These are phyloP conservation scores for Flaveria brownii DNA, from an alignment of 129 eudicot genomes.

Conservation along the genomic window DNA sequence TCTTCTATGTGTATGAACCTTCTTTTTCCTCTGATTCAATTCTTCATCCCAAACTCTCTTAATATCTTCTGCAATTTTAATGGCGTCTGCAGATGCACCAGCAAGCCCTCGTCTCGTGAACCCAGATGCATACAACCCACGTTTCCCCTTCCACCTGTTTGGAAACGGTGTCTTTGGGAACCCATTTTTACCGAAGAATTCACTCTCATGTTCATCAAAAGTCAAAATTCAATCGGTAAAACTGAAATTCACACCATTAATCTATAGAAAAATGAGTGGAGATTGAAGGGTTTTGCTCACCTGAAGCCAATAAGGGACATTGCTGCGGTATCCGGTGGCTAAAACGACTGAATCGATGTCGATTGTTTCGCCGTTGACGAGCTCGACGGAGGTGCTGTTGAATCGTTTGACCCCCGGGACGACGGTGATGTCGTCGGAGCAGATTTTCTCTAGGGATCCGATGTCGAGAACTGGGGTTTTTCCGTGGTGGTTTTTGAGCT, in stretches of 20 bases:
- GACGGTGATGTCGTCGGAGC: slow-evolving; percentile 61
- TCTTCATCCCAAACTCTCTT: slow-evolving; percentile 73
- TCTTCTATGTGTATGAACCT: slow-evolving; percentile 75
- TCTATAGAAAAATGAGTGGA: too few relatives aligned
- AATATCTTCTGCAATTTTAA: slow-evolving; percentile 73
- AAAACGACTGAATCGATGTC: slow-evolving; percentile 67
- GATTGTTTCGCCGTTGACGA: slow-evolving; percentile 61
- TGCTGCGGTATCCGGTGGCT: too few relatives aligned
- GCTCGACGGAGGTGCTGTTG: slow-evolving; percentile 50
- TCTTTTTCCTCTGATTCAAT: slow-evolving; percentile 59
- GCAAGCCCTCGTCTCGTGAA: slow-evolving; percentile 93
- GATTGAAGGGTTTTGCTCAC: too few relatives aligned
- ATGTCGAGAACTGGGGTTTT: slow-evolving; percentile 82
- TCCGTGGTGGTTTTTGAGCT: slow-evolving; percentile 69
- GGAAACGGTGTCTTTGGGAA: slow-evolving; percentile 81
- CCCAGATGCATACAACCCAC: slow-evolving; percentile 83
- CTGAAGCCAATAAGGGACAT: too few relatives aligned
- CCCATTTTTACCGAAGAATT: slow-evolving; percentile 79
- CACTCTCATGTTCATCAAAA: slow-evolving; percentile 55
- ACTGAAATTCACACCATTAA: too few relatives aligned
- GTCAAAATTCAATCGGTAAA: slow-evolving; percentile 27
- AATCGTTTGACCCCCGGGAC: slow-evolving; percentile 77
- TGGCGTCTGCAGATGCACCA: slow-evolving; percentile 83
- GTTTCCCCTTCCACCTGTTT: too few relatives aligned
- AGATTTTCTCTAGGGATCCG: slow-evolving; percentile 70